A percentile compares a stretch with the other conserved stretches of the same genome.
phyloP scores from a whole-genome alignment of 2,329 filamentous ascomycete genomes.

The Fusarium sp. region DNA sequence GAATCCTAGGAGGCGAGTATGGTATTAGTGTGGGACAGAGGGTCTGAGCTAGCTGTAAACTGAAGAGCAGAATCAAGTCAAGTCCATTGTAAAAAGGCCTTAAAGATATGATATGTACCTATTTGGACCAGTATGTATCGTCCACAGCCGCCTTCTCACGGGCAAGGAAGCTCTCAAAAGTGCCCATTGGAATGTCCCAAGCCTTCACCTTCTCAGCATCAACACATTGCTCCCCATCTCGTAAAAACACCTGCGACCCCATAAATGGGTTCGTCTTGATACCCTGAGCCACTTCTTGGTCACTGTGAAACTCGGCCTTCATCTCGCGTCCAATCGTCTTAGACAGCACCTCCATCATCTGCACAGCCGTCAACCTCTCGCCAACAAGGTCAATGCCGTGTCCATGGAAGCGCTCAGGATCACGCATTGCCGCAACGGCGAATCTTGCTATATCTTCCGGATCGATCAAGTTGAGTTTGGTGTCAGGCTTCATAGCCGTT shows the following conservation, averaged over 20 bases:
- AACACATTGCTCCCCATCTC: not conserved
- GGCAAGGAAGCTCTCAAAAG: not conserved
- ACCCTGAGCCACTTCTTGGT: not conserved
- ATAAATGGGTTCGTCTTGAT: not conserved
- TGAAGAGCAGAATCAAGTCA: too few relatives aligned
- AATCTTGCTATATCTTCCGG: not conserved
- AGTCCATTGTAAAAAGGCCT: too few relatives aligned
- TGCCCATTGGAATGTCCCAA: not conserved
- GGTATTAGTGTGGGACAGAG: too few relatives aligned
- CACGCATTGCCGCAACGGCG: fast-evolving
- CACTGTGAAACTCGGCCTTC: not conserved
- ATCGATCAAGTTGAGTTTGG: slow-evolving; percentile 9
- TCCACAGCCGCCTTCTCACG: not conserved
- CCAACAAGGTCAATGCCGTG: not conserved
- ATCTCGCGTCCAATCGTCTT: not conserved
- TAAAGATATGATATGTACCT: too few relatives aligned
- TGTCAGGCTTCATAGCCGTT: not conserved
- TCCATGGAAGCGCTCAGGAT: fast-evolving
- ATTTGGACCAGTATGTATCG: not conserved
- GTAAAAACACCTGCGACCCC: not conserved
- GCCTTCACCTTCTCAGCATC: slow-evolving; percentile 8
- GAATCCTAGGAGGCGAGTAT: too few relatives aligned
- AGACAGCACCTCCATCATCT: not conserved
- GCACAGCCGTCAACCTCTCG: not conserved
- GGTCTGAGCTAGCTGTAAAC: too few relatives aligned